Percentiles rank a stretch among this genome's conserved stretches.
phyloP scores from a whole-genome alignment of 129 eudicot species.

The Calendula officinalis region DNA sequence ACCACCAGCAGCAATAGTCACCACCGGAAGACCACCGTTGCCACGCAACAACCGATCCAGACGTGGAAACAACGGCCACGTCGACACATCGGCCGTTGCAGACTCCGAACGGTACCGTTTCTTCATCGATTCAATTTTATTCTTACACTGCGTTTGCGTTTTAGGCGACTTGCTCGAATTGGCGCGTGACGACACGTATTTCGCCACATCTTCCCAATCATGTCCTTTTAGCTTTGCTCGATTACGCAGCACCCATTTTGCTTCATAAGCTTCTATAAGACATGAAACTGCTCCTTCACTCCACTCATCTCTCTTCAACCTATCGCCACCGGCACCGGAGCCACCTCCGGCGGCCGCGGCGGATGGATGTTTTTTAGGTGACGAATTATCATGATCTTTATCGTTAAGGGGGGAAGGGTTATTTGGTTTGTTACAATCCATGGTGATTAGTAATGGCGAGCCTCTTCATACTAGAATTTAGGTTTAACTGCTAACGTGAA shows the following conservation, averaged over 20 bases:
- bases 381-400: slow-evolving; percentile 13
- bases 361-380: slow-evolving; percentile 31
- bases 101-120: slow-evolving; percentile 92
- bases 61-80: slow-evolving; percentile 86
- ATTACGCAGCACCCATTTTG: slow-evolving; percentile 76
- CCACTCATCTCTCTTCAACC: slow-evolving; percentile 90
- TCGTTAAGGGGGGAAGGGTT: slow-evolving; percentile 12
- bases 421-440: slow-evolving; percentile 22
- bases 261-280: slow-evolving; percentile 81
- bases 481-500: slow-evolving; percentile 65
- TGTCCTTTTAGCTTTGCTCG: slow-evolving; percentile 92
- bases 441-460: slow-evolving; percentile 22
- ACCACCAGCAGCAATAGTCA: background rate
- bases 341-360: background rate
- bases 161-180: slow-evolving; percentile 60
- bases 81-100: slow-evolving; percentile 60
- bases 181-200: slow-evolving; percentile 65
- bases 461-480: slow-evolving; percentile 4
- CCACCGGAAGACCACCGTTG: slow-evolving; percentile 25
- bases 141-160: slow-evolving; percentile 94
- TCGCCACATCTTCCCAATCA: slow-evolving; percentile 97
- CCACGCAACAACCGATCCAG: slow-evolving; percentile 80
- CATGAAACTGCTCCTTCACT: slow-evolving; percentile 92
- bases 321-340: slow-evolving; percentile 36
- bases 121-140: slow-evolving; percentile 97